Percentiles rank a stretch among this genome's conserved stretches.
These are phyloP conservation scores for Arthrocladium fulminans DNA, from an alignment of 2,329 filamentous ascomycete genomes.

Conservation along the genomic window DNA sequence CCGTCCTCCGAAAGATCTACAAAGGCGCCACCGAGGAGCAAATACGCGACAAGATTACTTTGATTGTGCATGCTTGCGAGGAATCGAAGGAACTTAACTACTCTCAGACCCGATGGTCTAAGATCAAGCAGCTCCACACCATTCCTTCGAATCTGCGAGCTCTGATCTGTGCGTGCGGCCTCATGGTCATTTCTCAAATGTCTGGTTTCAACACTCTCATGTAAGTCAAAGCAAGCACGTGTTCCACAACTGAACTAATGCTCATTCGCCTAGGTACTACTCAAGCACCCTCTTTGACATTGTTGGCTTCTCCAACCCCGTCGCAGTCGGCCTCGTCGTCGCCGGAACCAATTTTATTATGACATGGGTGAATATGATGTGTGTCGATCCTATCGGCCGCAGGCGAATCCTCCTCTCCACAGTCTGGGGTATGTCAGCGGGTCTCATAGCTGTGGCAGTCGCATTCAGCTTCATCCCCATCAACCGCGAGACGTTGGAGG, in stretches of 20 bases:
- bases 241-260: too few species aligned
- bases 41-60: slow-evolving; percentile 37
- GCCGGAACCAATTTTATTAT: slow-evolving; percentile 37
- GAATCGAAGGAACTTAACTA: slow-evolving; percentile 33
- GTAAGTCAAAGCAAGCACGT: too few species aligned
- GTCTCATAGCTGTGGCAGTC: slow-evolving; percentile 37
- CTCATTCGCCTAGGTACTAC: slow-evolving; percentile 43
- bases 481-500: slow-evolving; percentile 32
- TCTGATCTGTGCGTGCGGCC: slow-evolving; percentile 39
- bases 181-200: slow-evolving; percentile 46
- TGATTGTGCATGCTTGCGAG: slow-evolving; percentile 35
- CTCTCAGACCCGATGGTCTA: slow-evolving; percentile 35
- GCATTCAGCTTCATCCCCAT: slow-evolving; percentile 43
- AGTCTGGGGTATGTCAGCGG: slow-evolving; percentile 38
- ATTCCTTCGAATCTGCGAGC: slow-evolving; percentile 36
- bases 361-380: slow-evolving; percentile 40
- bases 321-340: slow-evolving; percentile 35
- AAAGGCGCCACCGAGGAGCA: slow-evolving; percentile 31
- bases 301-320: slow-evolving; percentile 43
- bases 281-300: slow-evolving; percentile 36
- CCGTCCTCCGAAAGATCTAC: slow-evolving; percentile 27
- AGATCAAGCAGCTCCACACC: slow-evolving; percentile 40
- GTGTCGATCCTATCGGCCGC: slow-evolving; percentile 40
- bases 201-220: slow-evolving; percentile 36
- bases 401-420: slow-evolving; percentile 38